phyloP scores from a whole-genome alignment of 2,329 filamentous ascomycete genomes.

The Aureobasidium sp. region DNA sequence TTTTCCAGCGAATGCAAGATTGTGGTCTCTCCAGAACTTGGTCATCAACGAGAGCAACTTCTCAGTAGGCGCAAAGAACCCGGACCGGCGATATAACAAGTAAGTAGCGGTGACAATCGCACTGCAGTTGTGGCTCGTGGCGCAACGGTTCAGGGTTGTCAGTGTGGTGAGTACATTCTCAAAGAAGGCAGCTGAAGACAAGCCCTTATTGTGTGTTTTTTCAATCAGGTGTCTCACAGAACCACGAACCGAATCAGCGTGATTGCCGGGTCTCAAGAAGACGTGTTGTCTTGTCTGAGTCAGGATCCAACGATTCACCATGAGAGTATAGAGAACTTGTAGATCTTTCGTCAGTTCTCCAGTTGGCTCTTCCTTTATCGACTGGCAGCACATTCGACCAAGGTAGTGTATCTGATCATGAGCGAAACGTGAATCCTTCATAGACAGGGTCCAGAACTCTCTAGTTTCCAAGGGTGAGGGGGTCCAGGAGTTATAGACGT shows the following conservation, averaged over 20 bases:
- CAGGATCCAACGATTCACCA: neutral
- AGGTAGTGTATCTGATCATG: neutral
- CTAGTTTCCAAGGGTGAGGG: no score
- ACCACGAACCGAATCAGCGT: neutral
- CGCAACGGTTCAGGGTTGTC: neutral
- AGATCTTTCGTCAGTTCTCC: neutral
- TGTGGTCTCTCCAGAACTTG: slow-evolving; percentile 3
- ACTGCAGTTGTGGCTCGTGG: neutral
- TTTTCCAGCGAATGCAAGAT: neutral
- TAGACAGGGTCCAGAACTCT: neutral
- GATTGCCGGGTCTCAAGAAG: neutral
- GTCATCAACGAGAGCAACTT: neutral
- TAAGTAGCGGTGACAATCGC: neutral
- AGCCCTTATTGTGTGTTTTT: neutral
- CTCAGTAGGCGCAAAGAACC: neutral
- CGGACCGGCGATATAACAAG: neutral
- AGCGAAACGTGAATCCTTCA: neutral
- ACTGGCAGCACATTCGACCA: neutral
- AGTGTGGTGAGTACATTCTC: neutral
- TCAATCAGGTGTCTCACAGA: neutral
- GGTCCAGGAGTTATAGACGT: no score
- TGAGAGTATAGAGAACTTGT: neutral
- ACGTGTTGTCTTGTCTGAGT: neutral
- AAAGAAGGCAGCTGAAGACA: neutral
- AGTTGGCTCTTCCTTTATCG: neutral